Conservation (phyloP, 2,329 filamentous ascomycete genomes). For the Colletotrichum salicis region DNA sequence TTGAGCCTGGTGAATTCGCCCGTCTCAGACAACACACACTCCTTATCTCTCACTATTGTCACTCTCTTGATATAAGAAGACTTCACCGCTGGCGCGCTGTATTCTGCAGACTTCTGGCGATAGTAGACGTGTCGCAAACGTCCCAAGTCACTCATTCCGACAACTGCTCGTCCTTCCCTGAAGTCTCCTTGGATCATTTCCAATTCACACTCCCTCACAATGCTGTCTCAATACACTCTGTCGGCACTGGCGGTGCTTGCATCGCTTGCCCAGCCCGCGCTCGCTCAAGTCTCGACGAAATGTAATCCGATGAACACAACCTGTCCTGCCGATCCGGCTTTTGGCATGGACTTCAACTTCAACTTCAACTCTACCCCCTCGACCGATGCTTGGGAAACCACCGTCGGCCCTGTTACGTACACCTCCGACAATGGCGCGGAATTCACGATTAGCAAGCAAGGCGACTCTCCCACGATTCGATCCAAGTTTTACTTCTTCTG, state of each 20-base stretch:
- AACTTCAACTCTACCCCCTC: slow-evolving; percentile 72
- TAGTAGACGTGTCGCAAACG: slow-evolving; percentile 25
- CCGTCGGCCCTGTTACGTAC: slow-evolving; percentile 73
- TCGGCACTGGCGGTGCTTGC: slow-evolving; percentile 54
- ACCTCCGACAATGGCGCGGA: slow-evolving; percentile 70
- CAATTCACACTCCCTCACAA: slow-evolving; percentile 32
- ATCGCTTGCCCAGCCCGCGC: slow-evolving; percentile 56
- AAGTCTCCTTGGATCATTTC: not conserved
- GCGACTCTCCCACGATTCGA: slow-evolving; percentile 82
- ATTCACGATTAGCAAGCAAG: slow-evolving; percentile 76
- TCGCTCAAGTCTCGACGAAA: slow-evolving; percentile 79
- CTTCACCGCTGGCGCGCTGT: slow-evolving; percentile 11
- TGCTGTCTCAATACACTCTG: slow-evolving; percentile 41
- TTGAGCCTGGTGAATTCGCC: not conserved
- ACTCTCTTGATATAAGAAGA: slow-evolving; percentile 9
- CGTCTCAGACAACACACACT: slow-evolving; percentile 19
- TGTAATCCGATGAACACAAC: slow-evolving; percentile 81
- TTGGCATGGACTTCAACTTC: slow-evolving; percentile 72
- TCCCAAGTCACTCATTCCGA: not conserved
- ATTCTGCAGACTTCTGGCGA: not conserved
- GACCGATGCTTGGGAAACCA: slow-evolving; percentile 74
- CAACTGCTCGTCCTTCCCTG: not conserved
- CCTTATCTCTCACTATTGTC: slow-evolving; percentile 17
- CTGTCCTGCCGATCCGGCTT: slow-evolving; percentile 77
- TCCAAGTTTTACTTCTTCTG: slow-evolving; percentile 89